A percentile compares a stretch with the other conserved stretches of the same genome.
Evolutionary conservation across 2,329 filamentous ascomycete species (phyloP).

Genomic region (Ramularia collo-cygni): DNA sequence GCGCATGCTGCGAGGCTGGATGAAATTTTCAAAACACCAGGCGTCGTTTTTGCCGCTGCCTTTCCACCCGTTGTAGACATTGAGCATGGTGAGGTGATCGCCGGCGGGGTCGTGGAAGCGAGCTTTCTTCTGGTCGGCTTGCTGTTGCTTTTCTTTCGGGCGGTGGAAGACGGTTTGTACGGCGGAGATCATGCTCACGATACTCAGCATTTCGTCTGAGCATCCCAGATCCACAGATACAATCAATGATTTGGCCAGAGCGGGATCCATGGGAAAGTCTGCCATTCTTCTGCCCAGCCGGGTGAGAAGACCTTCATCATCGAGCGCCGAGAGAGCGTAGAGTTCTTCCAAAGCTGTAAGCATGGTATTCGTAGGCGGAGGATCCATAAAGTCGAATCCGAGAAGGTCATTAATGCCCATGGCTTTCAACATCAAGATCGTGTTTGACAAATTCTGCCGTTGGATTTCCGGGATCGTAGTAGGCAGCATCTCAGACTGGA

Average conservation of each 20-base stretch:
- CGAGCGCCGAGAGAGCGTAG: conserved; percentile 82
- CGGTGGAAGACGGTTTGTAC: conserved; percentile 85
- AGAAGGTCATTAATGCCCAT: conserved; percentile 98
- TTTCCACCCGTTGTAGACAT: conserved; percentile 98
- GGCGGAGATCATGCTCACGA: conserved; percentile 83
- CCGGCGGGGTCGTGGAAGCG: conserved; percentile 95
- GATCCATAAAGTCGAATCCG: conserved; percentile 99
- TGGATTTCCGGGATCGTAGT: conserved; percentile 97
- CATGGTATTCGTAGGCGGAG: conserved; percentile 96
- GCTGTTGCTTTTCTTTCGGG: conserved; percentile 92
- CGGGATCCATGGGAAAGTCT: conserved; percentile 96
- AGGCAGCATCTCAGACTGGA: conserved; percentile 93
- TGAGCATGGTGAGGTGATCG: conserved; percentile 89
- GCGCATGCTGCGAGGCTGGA: conserved; percentile 82
- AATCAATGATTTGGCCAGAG: conserved; percentile 84
- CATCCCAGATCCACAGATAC: conserved; percentile 80
- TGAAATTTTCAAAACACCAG: conserved; percentile 99
- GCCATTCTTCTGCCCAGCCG: conserved; percentile 94
- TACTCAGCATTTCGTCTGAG: conserved; percentile 87
- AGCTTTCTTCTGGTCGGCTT: conserved; percentile 94
- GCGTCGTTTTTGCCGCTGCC: conserved; percentile 66
- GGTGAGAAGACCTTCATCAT: conserved; percentile 91
- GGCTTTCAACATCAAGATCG: conserved; percentile 95
- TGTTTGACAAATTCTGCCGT: conserved; percentile 82
- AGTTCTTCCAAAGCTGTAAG: conserved; percentile 91